Conservation (phyloP, 345 rosid genomes). For the Cardiospermum halicacabum region DNA sequence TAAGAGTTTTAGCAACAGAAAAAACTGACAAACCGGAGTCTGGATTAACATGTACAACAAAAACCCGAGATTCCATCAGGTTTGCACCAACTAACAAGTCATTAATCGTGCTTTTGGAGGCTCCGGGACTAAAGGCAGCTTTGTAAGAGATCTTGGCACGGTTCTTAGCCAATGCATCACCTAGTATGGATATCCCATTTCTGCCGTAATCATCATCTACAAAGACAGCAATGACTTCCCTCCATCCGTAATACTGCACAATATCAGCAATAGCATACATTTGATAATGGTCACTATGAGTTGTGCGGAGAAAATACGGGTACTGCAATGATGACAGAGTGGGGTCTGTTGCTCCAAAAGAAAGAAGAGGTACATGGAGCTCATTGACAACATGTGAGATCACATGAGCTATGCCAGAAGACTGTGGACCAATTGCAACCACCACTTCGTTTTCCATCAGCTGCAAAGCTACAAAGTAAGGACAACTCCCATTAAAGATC, state of each 20-base stretch:
- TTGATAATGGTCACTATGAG: constrained; percentile 63
- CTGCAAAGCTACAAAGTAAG: constrained; percentile 74
- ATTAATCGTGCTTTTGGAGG: constrained; percentile 35
- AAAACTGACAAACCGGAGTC: constrained; percentile 73
- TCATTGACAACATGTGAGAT: constrained; percentile 69
- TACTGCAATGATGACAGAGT: constrained; percentile 56
- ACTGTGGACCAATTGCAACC: constrained; percentile 85
- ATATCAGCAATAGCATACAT: constrained; percentile 83
- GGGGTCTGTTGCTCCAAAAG: constrained; percentile 73
- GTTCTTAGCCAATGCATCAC: constrained; percentile 70
- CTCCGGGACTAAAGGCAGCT: constrained; percentile 65
- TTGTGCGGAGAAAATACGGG: constrained; percentile 59
- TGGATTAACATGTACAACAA: constrained; percentile 84
- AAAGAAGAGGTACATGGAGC: constrained; percentile 62
- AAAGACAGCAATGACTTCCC: constrained; percentile 73
- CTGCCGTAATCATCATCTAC: constrained; percentile 95
- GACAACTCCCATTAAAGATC: constrained; percentile 28
- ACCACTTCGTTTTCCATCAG: constrained; percentile 67
- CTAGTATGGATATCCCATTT: constrained; percentile 62
- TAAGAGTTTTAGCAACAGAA: constrained; percentile 58
- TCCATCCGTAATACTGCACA: constrained; percentile 60
- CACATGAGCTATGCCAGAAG: constrained; percentile 85
- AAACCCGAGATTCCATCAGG: constrained; percentile 79
- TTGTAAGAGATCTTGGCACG: constrained; percentile 72
- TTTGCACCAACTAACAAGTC: constrained; percentile 55